These are phyloP conservation scores for Paspalum vaginatum DNA, from an alignment of 176 grass and related monocot species.

Conservation along the genomic window DNA sequence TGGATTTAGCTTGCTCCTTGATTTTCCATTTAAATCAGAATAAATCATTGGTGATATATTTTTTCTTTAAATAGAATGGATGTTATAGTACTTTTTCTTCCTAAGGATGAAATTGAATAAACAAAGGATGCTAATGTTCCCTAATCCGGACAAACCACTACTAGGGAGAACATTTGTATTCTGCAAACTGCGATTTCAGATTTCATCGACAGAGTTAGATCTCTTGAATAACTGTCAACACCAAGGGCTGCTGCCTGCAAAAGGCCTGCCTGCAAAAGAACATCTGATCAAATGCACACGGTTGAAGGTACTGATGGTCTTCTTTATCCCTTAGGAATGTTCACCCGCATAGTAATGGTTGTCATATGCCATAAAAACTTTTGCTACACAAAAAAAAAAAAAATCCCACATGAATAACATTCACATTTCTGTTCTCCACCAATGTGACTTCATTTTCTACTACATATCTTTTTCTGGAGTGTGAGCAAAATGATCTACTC, in stretches of 20 bases:
- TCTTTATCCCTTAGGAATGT: background rate
- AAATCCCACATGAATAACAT: background rate
- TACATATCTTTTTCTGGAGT: background rate
- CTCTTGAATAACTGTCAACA: conserved; percentile 3
- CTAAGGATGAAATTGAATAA: background rate
- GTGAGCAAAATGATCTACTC: background rate
- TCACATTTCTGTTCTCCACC: background rate
- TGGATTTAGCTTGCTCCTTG: background rate
- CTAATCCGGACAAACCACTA: background rate
- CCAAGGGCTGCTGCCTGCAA: background rate
- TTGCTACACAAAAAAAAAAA: background rate
- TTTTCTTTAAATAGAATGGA: background rate
- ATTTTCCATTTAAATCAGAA: background rate
- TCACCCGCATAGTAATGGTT: background rate
- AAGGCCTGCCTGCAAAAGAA: background rate
- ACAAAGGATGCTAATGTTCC: background rate
- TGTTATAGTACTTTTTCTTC: background rate
- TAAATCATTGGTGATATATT: background rate
- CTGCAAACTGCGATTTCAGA: background rate
- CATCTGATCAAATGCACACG: background rate
- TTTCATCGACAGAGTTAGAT: background rate
- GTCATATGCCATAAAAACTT: background rate
- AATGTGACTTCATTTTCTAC: background rate
- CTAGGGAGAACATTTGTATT: background rate
- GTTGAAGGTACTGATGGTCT: background rate